Conservation (phyloP, 2,329 filamentous ascomycete species). For the Ampelomyces quisqualis region DNA sequence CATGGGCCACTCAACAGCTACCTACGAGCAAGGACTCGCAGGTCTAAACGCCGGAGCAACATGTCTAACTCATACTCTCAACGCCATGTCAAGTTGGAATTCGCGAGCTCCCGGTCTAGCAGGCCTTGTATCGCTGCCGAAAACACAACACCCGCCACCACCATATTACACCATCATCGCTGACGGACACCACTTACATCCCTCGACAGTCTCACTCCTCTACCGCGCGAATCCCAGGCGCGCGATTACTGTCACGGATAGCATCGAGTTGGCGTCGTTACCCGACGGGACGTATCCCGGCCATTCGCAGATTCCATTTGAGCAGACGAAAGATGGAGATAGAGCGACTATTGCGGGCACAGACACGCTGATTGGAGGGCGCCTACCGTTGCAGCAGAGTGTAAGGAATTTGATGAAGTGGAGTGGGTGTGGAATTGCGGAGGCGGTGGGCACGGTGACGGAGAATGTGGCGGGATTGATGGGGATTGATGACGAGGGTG, state of each 20-base stretch:
- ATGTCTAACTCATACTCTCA: constrained; percentile 56
- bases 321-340: constrained; percentile 53
- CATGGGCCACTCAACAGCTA: constrained; percentile 55
- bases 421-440: constrained; percentile 50
- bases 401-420: constrained; percentile 52
- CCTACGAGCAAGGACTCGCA: constrained; percentile 48
- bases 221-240: constrained; percentile 50
- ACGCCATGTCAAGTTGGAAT: constrained; percentile 55
- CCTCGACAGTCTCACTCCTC: constrained; percentile 51
- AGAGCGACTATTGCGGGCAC: constrained; percentile 55
- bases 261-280: constrained; percentile 56
- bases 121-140: constrained; percentile 43
- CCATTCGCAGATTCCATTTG: constrained; percentile 54
- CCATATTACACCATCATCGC: constrained; percentile 57
- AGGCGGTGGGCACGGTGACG: constrained; percentile 53
- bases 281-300: constrained; percentile 55
- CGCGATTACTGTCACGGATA: constrained; percentile 57
- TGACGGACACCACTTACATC: constrained; percentile 58
- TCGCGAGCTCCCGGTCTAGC: constrained; percentile 55
- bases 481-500: constrained; percentile 48
- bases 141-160: constrained; percentile 19
- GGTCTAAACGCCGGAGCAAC: constrained; percentile 53
- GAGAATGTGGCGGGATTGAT: constrained; percentile 55
- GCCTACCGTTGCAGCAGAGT: constrained; percentile 53
- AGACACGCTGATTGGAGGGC: constrained; percentile 57